phyloP scores from a whole-genome alignment of 176 grass and related monocot species.

The Chloris gayana region DNA sequence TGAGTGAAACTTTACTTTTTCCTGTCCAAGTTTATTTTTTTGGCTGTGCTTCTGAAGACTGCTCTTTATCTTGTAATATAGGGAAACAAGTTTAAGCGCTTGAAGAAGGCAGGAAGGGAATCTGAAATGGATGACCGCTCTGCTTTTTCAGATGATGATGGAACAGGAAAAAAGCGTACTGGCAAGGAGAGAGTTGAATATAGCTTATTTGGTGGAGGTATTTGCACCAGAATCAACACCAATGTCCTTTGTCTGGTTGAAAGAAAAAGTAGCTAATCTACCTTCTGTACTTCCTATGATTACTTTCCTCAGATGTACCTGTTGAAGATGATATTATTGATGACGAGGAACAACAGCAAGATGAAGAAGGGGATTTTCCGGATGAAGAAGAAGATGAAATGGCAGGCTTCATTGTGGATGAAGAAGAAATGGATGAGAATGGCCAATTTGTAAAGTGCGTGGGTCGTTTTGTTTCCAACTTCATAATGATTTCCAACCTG shows the following conservation, averaged over 20 bases:
- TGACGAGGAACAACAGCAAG: constrained; percentile 69
- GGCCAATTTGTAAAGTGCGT: constrained; percentile 77
- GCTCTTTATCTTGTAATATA: constrained; percentile 22
- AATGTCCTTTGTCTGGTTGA: constrained; percentile 5
- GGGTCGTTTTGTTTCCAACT: neutral
- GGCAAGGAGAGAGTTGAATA: constrained; percentile 81
- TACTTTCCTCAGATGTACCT: constrained; percentile 43
- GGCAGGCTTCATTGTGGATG: constrained; percentile 94
- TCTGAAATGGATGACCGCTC: constrained; percentile 59
- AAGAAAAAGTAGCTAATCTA: constrained; percentile 3
- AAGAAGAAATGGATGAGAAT: constrained; percentile 86
- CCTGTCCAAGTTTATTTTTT: neutral
- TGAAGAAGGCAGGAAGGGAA: constrained; percentile 91
- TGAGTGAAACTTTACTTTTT: neutral
- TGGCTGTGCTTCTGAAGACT: neutral
- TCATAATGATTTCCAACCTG: neutral
- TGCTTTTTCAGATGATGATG: constrained; percentile 75
- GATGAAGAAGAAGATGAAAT: constrained; percentile 98
- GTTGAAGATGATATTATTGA: constrained; percentile 87
- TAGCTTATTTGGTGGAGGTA: constrained; percentile 93
- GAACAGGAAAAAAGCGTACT: constrained; percentile 59
- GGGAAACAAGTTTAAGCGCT: constrained; percentile 83
- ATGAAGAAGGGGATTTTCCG: constrained; percentile 61
- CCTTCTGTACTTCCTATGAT: constrained; percentile 25
- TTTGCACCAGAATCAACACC: neutral